Conservation (phyloP, 1,139 yeast species). For the Debaryomyces fabryi region DNA sequence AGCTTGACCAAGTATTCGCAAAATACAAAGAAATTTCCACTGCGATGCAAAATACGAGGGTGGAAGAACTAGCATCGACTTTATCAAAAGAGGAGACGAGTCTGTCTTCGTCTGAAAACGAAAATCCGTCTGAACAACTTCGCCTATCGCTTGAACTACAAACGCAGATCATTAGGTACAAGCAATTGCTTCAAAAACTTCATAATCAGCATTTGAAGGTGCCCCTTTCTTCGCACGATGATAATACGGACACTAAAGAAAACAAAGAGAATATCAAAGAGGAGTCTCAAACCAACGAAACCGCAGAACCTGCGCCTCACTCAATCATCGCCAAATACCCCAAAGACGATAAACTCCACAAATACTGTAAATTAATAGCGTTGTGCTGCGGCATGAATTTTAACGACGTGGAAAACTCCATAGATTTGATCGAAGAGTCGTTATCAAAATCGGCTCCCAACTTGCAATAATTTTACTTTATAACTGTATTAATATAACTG, state of each 20-base stretch:
- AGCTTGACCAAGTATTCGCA: conserved; percentile 23
- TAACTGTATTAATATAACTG: conserved; percentile 6
- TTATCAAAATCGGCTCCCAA: conserved; percentile 19
- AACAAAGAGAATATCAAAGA: conserved; percentile 11
- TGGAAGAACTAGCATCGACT: conserved; percentile 27
- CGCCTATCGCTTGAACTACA: conserved; percentile 5
- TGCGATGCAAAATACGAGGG: conserved; percentile 10
- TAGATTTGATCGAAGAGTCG: conserved; percentile 48
- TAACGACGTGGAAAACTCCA: conserved; percentile 44
- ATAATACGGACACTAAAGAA: not conserved
- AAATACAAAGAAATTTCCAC: conserved; percentile 23
- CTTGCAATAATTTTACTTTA: conserved; percentile 7
- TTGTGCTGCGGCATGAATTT: conserved; percentile 50
- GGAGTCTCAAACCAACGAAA: not conserved
- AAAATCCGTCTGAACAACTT: not conserved
- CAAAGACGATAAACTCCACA: conserved; percentile 38
- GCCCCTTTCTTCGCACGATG: not conserved
- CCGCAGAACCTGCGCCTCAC: not conserved
- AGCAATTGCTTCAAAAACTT: not conserved
- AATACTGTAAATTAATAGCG: conserved; percentile 47
- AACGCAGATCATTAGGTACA: not conserved
- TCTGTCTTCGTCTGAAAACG: not conserved
- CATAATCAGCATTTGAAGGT: conserved; percentile 1
- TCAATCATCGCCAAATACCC: conserved; percentile 25
- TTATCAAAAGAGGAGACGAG: conserved; percentile 7